Evolutionary conservation across 1,284 basidiomycete genomes (phyloP), one percentile per base, ranked within the genome.

Genomic region (Cutaneotrichosporon curvatum): DNA sequence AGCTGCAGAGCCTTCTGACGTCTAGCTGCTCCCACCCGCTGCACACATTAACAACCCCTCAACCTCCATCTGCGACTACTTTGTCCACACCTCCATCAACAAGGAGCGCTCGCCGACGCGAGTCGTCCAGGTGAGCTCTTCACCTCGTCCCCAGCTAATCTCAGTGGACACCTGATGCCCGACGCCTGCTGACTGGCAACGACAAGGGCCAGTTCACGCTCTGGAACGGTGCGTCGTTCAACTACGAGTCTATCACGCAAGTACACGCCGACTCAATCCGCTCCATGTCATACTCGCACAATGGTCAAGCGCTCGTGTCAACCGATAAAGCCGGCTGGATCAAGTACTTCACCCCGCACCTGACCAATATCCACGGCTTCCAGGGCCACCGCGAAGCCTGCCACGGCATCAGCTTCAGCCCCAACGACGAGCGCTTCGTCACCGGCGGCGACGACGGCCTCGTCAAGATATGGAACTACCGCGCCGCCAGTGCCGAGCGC

Each of bases 211-310:
- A 98, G 72, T 97, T 98, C 71, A 97, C 94, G 0, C 79, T 98
- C 5, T 98, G 95, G 94, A 98, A 98, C 63, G 94, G 92, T 16
- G 77, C 95, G 25, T 97, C 94, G 0, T 98, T 97, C 81, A 97
- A 98, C 75, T 98, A 98, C 68, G 94, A 98, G 71, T 96, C 94
- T 0, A 97, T 98, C 61, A 80, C 97, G 35, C 92, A 96, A 73
- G 94, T 92, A 0, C 95, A 98, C 73, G 94, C 98, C 67, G 84
- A 84, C 9, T 86, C 90, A 18, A 88, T 98, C 50, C 87, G 92
- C 31, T 80, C 88, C 0, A 81, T 97, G 66, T 76, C 81, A 9
- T 98, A 94, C 75, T 87, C 86, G 2, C 87, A 94, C 59, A 87
- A 88, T 0, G 94, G 94, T 10, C 78, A 83, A 16, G 95, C 87